Conservation (phyloP, 441 rosid genomes). For the Populus hybrid region DNA sequence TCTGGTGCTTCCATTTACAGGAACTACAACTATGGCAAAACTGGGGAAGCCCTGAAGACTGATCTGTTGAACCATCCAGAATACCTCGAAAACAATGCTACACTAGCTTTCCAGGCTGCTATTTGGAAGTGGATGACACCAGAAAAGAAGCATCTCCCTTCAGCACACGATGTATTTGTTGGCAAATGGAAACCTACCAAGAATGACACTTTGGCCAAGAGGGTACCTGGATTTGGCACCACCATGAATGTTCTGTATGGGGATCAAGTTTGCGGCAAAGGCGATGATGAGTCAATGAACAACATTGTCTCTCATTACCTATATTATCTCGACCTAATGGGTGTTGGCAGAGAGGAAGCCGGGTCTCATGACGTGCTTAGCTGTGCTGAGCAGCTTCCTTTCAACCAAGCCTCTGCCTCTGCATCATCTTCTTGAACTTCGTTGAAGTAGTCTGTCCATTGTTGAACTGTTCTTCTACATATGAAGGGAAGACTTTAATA, state of each 20-base stretch:
- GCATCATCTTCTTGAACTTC: slow-evolving; percentile 40
- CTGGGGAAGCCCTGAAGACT: slow-evolving; percentile 59
- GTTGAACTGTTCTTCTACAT: slow-evolving; percentile 10
- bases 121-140: slow-evolving; percentile 85
- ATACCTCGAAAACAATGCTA: slow-evolving; percentile 62
- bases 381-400: slow-evolving; percentile 61
- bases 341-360: slow-evolving; percentile 74
- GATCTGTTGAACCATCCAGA: slow-evolving; percentile 64
- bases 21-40: slow-evolving; percentile 76
- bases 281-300: slow-evolving; percentile 62
- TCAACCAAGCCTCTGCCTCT: slow-evolving; percentile 32
- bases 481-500: slow-evolving; percentile 6
- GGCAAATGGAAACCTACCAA: slow-evolving; percentile 74
- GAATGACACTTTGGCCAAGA: slow-evolving; percentile 65
- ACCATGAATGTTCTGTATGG: slow-evolving; percentile 69
- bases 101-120: slow-evolving; percentile 71
- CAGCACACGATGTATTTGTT: slow-evolving; percentile 65
- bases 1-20: slow-evolving; percentile 24
- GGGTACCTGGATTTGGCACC: slow-evolving; percentile 70
- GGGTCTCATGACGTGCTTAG: slow-evolving; percentile 61
- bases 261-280: slow-evolving; percentile 60
- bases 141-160: slow-evolving; percentile 50
- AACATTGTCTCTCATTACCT: slow-evolving; percentile 58
- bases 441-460: slow-evolving; percentile 1
- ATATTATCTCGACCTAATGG: slow-evolving; percentile 64